These are phyloP conservation scores for Ganoderma resinaceum DNA, from an alignment of 1,284 basidiomycete genomes.

Conservation along the genomic window DNA sequence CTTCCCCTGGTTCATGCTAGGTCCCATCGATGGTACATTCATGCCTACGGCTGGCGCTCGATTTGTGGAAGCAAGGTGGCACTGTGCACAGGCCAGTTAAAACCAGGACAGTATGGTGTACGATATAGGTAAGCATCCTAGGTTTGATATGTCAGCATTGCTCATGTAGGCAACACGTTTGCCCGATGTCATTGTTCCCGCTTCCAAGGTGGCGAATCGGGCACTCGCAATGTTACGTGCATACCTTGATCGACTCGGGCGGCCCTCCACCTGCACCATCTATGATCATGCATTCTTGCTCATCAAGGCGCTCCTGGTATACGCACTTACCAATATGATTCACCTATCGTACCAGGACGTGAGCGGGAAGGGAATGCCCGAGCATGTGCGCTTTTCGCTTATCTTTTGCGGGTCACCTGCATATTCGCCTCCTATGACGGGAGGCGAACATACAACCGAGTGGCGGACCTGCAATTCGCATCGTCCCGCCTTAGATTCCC, in stretches of 20 bases:
- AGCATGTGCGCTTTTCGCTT: background rate
- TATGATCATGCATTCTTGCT: background rate
- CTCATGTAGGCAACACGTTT: background rate
- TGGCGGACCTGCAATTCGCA: background rate
- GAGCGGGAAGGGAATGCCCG: background rate
- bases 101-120: background rate
- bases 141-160: background rate
- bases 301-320: background rate
- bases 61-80: background rate
- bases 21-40: background rate
- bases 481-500: background rate
- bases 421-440: background rate
- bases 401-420: background rate
- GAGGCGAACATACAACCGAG: background rate
- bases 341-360: background rate
- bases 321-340: background rate
- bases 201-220: background rate
- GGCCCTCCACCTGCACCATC: background rate
- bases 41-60: background rate
- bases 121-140: background rate
- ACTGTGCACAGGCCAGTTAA: background rate
- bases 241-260: background rate
- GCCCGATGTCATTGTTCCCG: background rate
- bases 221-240: background rate
- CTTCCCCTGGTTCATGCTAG: background rate